phyloP scores from a whole-genome alignment of 306 rosid genomes.

The Rosa persica region DNA sequence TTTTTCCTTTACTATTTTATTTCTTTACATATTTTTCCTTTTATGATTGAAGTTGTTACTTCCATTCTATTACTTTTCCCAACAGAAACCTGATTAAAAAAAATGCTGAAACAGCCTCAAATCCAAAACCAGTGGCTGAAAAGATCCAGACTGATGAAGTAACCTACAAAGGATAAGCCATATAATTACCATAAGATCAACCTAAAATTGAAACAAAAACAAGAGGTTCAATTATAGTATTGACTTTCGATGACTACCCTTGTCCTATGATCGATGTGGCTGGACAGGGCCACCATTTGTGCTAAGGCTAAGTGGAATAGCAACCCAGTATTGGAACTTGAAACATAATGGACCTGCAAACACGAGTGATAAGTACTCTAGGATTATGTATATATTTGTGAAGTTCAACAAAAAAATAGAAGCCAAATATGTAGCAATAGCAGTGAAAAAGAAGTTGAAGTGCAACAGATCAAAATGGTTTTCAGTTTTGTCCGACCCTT shows the following conservation, averaged over 20 bases:
- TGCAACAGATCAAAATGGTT: neutral
- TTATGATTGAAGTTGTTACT: too few relatives aligned
- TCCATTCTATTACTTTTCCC: too few relatives aligned
- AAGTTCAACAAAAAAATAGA: neutral
- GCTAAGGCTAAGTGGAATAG: neutral
- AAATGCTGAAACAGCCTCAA: neutral
- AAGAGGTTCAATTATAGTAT: too few relatives aligned
- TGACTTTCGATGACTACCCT: neutral
- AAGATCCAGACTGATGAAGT: too few relatives aligned
- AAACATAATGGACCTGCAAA: neutral
- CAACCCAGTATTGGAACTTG: neutral
- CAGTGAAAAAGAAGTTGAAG: neutral
- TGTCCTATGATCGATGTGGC: neutral
- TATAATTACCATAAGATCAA: neutral
- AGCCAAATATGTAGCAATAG: neutral
- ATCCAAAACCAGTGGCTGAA: too few relatives aligned
- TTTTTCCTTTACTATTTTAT: too few relatives aligned
- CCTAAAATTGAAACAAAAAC: neutral
- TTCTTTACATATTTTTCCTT: too few relatives aligned
- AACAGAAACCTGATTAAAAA: neutral
- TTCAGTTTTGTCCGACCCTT: neutral
- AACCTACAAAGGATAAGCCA: too few relatives aligned
- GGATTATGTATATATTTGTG: neutral
- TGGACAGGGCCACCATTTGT: neutral
- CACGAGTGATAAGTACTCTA: neutral